Evolutionary conservation across 2,329 filamentous ascomycete genomes (phyloP).

Genomic region (Colletotrichum tabaci): DNA sequence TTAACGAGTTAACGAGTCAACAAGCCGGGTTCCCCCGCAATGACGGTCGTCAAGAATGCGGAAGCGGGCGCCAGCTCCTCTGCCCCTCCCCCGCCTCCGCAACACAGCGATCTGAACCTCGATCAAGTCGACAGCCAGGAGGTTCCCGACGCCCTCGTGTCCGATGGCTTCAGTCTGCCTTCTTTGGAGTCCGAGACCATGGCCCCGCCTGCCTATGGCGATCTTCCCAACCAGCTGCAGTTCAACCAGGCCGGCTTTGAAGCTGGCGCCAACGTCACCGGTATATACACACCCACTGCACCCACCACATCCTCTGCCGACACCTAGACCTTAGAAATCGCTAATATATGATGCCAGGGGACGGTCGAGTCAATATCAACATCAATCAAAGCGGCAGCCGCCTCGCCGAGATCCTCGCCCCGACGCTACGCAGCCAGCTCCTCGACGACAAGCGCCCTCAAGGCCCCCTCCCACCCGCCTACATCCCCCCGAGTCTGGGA

Average conservation of each 20-base stretch:
- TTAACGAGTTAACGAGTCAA: conserved; percentile 4
- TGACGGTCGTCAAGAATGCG: conserved; percentile 36
- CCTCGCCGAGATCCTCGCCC: conserved; percentile 77
- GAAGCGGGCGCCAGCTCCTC: conserved; percentile 31
- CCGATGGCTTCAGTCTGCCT: conserved; percentile 58
- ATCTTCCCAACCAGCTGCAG: conserved; percentile 68
- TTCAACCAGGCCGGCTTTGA: conserved; percentile 75
- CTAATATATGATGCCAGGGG: conserved; percentile 61
- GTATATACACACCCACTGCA: conserved; percentile 50
- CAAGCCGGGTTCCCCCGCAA: conserved; percentile 14
- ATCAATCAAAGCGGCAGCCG: conserved; percentile 80
- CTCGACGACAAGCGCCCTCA: conserved; percentile 58
- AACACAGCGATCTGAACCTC: conserved; percentile 29
- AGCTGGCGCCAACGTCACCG: conserved; percentile 72
- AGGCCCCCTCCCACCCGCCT: conserved; percentile 73
- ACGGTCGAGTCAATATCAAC: conserved; percentile 85
- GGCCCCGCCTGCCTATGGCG: conserved; percentile 72
- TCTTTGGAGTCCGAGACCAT: conserved; percentile 59
- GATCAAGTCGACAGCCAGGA: conserved; percentile 44
- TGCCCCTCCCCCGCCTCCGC: conserved; percentile 33
- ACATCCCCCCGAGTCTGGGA: conserved; percentile 81
- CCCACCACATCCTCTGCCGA: background rate
- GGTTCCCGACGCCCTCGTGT: conserved; percentile 51
- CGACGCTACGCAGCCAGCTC: conserved; percentile 72
- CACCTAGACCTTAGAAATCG: conserved; percentile 39